Conservation (phyloP, 2,329 filamentous ascomycete genomes). For the Coniochaeta sp. region DNA sequence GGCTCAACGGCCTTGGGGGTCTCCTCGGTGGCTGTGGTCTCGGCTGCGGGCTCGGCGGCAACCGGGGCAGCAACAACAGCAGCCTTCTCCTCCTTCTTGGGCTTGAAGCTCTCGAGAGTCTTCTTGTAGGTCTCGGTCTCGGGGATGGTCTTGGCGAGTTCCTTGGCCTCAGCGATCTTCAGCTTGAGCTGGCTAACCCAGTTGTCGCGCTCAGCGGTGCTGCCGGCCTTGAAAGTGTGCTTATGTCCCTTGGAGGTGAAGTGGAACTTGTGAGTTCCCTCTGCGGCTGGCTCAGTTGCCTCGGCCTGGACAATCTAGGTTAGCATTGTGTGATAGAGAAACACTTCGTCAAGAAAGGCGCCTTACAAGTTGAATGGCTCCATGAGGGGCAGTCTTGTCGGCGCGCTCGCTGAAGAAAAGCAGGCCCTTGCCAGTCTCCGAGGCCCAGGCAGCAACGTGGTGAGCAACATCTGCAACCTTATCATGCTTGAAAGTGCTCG, state of each 20-base stretch:
- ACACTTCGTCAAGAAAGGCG: not conserved
- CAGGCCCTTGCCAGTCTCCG: slow-evolving; percentile 90
- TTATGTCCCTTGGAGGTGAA: slow-evolving; percentile 83
- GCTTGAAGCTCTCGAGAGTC: slow-evolving; percentile 64
- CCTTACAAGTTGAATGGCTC: slow-evolving; percentile 79
- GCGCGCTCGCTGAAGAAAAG: slow-evolving; percentile 83
- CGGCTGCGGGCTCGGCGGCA: slow-evolving; percentile 24
- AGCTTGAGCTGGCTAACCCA: slow-evolving; percentile 82
- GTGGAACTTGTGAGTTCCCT: slow-evolving; percentile 73
- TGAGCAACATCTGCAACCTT: slow-evolving; percentile 71
- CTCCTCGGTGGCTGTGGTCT: slow-evolving; percentile 26
- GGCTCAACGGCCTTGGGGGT: slow-evolving; percentile 21
- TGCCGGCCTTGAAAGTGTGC: slow-evolving; percentile 84
- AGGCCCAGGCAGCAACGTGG: slow-evolving; percentile 79
- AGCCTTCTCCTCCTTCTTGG: slow-evolving; percentile 35
- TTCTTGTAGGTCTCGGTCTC: slow-evolving; percentile 85
- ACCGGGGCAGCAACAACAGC: slow-evolving; percentile 6
- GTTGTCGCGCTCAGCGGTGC: slow-evolving; percentile 73
- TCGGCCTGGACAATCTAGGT: slow-evolving; percentile 37
- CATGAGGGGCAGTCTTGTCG: slow-evolving; percentile 73
- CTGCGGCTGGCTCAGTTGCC: slow-evolving; percentile 63
- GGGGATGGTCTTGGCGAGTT: slow-evolving; percentile 62
- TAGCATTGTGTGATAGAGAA: slow-evolving; percentile 12
- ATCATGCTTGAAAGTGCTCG: slow-evolving; percentile 75
- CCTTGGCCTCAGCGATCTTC: slow-evolving; percentile 80